phyloP scores from a whole-genome alignment of 768 basidiomycete genomes.

The Gymnopilus dilepis region DNA sequence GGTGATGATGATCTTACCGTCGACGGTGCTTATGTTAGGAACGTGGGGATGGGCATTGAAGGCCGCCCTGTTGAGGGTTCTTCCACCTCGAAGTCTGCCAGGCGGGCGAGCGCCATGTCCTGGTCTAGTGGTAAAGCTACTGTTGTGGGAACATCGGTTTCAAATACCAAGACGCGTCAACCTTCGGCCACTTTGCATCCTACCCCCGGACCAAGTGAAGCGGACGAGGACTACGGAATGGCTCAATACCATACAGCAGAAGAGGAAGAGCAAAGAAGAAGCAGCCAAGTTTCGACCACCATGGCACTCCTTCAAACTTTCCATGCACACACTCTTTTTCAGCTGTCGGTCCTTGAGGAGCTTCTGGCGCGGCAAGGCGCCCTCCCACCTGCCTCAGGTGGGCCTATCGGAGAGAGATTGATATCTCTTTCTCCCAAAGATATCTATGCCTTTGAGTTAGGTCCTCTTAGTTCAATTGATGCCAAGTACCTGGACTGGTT shows the following conservation, averaged over 20 bases:
- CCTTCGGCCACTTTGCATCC: constrained; percentile 26
- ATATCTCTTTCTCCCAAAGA: constrained; percentile 64
- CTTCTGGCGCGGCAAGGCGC: constrained; percentile 16
- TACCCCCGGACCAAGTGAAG: constrained; percentile 15
- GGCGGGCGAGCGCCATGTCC: constrained; percentile 56
- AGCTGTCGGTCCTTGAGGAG: constrained; percentile 49
- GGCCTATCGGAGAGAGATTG: constrained; percentile 28
- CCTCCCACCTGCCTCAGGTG: constrained; percentile 1
- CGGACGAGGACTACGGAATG: constrained; percentile 16
- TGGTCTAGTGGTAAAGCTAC: constrained; percentile 49
- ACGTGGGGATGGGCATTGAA: constrained; percentile 74
- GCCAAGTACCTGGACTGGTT: constrained; percentile 83
- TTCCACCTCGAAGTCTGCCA: constrained; percentile 42
- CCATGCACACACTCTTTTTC: constrained; percentile 66
- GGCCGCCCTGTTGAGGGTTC: constrained; percentile 50
- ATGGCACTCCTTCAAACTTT: constrained; percentile 66
- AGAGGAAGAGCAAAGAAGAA: constrained; percentile 32
- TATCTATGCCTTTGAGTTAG: constrained; percentile 70
- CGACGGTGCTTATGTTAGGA: constrained; percentile 49
- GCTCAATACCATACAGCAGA: constrained; percentile 23
- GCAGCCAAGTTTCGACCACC: constrained; percentile 39
- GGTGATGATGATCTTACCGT: constrained; percentile 68
- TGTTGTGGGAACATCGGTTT: constrained; percentile 23
- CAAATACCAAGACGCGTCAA: constrained; percentile 36
- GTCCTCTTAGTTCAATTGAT: constrained; percentile 73